Percentiles rank a stretch among this genome's conserved stretches.
Evolutionary conservation across 1,284 basidiomycete genomes (phyloP).

Genomic region (Pseudozyma sp.): DNA sequence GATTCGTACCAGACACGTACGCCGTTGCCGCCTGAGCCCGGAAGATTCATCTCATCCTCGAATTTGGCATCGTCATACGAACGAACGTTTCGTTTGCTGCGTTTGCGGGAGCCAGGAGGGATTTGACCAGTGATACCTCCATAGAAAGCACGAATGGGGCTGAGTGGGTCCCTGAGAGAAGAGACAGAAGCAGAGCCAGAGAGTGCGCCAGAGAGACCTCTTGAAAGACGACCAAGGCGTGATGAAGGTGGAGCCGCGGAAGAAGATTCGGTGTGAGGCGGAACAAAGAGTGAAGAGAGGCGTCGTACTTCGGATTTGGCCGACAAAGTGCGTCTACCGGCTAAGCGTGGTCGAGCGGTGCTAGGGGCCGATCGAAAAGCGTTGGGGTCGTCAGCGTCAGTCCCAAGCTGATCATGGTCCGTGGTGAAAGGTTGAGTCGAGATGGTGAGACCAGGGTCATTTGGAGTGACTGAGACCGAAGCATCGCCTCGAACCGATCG

Average conservation of each 20-base stretch:
- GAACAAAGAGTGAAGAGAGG: conserved; percentile 41
- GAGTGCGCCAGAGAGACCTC: conserved; percentile 13
- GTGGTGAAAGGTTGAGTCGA: conserved; percentile 14
- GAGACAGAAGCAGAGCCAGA: conserved; percentile 23
- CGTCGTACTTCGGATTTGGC: conserved; percentile 35
- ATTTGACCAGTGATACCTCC: conserved; percentile 19
- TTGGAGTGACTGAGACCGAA: neutral
- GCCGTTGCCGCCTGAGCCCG: conserved; percentile 50
- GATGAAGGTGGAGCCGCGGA: conserved; percentile 5
- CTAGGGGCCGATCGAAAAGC: conserved; percentile 29
- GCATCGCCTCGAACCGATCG: neutral
- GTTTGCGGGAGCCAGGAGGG: conserved; percentile 16
- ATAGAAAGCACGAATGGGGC: conserved; percentile 44
- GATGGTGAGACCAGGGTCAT: conserved; percentile 33
- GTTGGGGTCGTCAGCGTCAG: conserved; percentile 2
- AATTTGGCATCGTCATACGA: conserved; percentile 53
- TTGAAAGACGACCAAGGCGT: conserved; percentile 24
- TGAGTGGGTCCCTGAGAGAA: conserved; percentile 36
- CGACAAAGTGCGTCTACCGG: conserved; percentile 37
- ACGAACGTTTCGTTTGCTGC: conserved; percentile 20
- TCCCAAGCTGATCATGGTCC: neutral
- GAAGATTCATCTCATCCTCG: conserved; percentile 44
- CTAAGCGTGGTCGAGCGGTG: conserved; percentile 36
- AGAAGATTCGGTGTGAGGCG: conserved; percentile 8
- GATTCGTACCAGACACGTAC: conserved; percentile 63